These are phyloP conservation scores for Spergularia azorica DNA, from an alignment of 179 eudicot genomes.

Conservation along the genomic window DNA sequence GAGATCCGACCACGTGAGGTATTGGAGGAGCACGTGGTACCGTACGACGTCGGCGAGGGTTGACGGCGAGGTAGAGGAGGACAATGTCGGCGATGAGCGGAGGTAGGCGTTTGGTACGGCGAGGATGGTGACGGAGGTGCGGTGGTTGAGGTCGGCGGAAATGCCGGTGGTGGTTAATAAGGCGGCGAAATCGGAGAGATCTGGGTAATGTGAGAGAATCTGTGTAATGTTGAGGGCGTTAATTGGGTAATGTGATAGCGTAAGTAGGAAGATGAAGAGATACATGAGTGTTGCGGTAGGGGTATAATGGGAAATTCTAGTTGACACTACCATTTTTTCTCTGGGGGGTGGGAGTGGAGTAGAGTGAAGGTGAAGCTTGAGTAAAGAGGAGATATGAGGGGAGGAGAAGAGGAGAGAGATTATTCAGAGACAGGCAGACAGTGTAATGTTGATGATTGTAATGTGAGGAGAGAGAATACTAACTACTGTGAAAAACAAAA, in stretches of 20 bases:
- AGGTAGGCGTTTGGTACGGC: conserved; percentile 72
- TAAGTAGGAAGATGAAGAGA: not conserved
- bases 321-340: not conserved
- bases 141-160: conserved; percentile 44
- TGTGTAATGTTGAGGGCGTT: conserved; percentile 22
- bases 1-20: conserved; percentile 67
- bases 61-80: conserved; percentile 23
- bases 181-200: conserved; percentile 38
- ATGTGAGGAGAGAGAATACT: not conserved
- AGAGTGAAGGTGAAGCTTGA: not conserved
- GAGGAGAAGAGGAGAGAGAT: not conserved
- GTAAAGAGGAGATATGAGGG: not conserved
- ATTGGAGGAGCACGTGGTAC: conserved; percentile 68
- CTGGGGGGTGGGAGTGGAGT: not conserved
- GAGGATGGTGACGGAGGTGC: conserved; percentile 69
- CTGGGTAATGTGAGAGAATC: conserved; percentile 37
- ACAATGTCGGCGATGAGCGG: conserved; percentile 28
- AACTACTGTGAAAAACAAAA: too few species aligned
- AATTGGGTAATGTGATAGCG: conserved; percentile 6
- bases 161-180: conserved; percentile 38
- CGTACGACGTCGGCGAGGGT: conserved; percentile 61
- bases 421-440: not conserved
- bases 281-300: conserved; percentile 8
- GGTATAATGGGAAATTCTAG: conserved; percentile 36
- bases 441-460: not conserved